Base-by-base conservation (phyloP, 169 alveolate species). In the Eimeria zaria region DNA sequence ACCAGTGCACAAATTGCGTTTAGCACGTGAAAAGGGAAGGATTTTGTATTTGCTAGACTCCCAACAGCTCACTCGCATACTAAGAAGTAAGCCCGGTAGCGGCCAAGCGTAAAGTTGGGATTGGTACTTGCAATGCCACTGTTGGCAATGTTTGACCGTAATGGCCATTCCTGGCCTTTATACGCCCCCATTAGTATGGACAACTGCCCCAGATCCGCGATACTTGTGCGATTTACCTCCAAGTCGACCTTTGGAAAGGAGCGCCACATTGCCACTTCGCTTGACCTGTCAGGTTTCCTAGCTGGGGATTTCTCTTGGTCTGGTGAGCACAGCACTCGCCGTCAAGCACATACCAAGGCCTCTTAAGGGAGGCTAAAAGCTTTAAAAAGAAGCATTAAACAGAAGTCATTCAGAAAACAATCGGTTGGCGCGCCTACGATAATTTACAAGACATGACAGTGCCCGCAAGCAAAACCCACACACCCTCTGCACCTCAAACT, bases 231-330 rank as follows among this genome's bases (percentile, higher is more conserved):
- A 51, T 74, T 55, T 53, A 51, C 91, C 91, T 48, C 91, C 30
- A 83, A 39, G 64, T 83, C 74, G 11, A 83, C 91, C 71, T 53
- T 83, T 5, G 91, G 91, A 36, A 83, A 83, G n/a, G 48, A 53
- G 53, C 91, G 91, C 91, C 91, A 83, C 64, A 46, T 16, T 4
- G 64, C 64, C 44, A 78, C n/a, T 27, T 78, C 69, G 80, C 51
- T 18, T 51, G 46, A 1, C 24, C 24, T 14, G 8, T 27, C 24
- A 69, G 46, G n/a, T 18, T 36, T 69, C 80, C 51, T 69, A 69
- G 51, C 51, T 51, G 80, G 80, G 4, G 51, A 36, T 14, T 46
- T 33, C 51, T 24, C 24, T n/a, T 12, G 80, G 8, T 33, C 80
- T 69, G 80, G 16, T 69, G 51, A 30, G 36, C 11, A n/a, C 51